phyloP scores from a whole-genome alignment of 2,329 filamentous ascomycete species.

The Chrysoporthe deuterocubensis region DNA sequence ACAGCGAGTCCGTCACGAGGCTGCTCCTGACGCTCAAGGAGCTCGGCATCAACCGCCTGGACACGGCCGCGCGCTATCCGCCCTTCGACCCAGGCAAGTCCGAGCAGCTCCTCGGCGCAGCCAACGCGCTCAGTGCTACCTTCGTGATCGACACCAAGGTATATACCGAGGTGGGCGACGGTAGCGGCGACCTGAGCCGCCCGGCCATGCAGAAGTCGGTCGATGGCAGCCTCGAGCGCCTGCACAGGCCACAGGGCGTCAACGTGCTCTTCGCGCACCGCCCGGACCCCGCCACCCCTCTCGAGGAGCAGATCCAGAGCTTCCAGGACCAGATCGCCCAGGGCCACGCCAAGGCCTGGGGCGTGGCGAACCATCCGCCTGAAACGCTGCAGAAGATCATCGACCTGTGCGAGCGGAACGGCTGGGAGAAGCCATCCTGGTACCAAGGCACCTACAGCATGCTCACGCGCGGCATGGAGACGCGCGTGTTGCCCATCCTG shows the following conservation, averaged over 20 bases:
- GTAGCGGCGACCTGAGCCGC: slow-evolving; percentile 36
- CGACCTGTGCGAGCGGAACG: slow-evolving; percentile 39
- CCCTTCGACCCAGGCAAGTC: slow-evolving; percentile 38
- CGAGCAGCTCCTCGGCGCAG: slow-evolving; percentile 39
- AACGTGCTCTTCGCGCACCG: slow-evolving; percentile 44
- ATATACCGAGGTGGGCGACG: slow-evolving; percentile 36
- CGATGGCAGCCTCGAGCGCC: slow-evolving; percentile 36
- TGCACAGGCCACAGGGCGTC: slow-evolving; percentile 32
- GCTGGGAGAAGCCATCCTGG: slow-evolving; percentile 42
- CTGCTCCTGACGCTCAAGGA: slow-evolving; percentile 31
- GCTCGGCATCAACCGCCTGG: slow-evolving; percentile 23
- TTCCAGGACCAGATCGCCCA: slow-evolving; percentile 39
- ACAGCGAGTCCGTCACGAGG: slow-evolving; percentile 28
- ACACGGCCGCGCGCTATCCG: slow-evolving; percentile 40
- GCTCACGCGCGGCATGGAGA: slow-evolving; percentile 42
- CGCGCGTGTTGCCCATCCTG: slow-evolving; percentile 41
- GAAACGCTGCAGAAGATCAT: slow-evolving; percentile 38
- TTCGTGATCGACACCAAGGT: slow-evolving; percentile 44
- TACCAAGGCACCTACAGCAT: slow-evolving; percentile 48
- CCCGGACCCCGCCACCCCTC: slow-evolving; percentile 39
- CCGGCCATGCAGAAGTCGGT: slow-evolving; percentile 36
- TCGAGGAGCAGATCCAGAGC: slow-evolving; percentile 41
- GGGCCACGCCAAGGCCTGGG: slow-evolving; percentile 41
- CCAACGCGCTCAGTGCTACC: slow-evolving; percentile 28
- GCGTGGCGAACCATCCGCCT: slow-evolving; percentile 42